Percentiles rank a stretch among this genome's conserved stretches.
These are phyloP conservation scores for Afroboletus lepidellus DNA, from an alignment of 1,284 basidiomycete genomes.

Conservation along the genomic window DNA sequence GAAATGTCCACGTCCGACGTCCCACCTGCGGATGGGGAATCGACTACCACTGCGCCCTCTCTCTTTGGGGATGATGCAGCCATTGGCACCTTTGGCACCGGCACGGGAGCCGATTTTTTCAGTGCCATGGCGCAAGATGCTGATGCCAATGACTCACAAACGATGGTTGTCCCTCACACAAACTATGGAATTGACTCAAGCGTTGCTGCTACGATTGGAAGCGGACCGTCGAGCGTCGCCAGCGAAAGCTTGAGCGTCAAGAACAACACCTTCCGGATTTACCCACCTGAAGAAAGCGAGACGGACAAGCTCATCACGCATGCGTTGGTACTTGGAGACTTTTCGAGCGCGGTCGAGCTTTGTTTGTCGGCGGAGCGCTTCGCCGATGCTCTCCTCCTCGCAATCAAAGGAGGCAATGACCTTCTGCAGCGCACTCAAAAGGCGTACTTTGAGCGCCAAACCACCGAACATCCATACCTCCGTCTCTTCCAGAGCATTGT, in stretches of 20 bases:
- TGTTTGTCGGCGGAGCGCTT: slow-evolving; percentile 89
- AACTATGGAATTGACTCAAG: slow-evolving; percentile 82
- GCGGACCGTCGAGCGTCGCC: slow-evolving; percentile 79
- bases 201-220: slow-evolving; percentile 88
- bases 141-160: slow-evolving; percentile 53
- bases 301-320: slow-evolving; percentile 89
- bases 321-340: slow-evolving; percentile 93
- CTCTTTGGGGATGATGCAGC: slow-evolving; percentile 83
- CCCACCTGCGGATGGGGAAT: slow-evolving; percentile 72
- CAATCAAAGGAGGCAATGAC: slow-evolving; percentile 87
- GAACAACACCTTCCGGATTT: slow-evolving; percentile 88
- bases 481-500: slow-evolving; percentile 96
- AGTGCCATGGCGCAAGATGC: slow-evolving; percentile 61
- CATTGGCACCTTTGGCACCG: slow-evolving; percentile 57
- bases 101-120: slow-evolving; percentile 87
- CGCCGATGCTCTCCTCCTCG: slow-evolving; percentile 92
- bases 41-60: slow-evolving; percentile 78
- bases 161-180: slow-evolving; percentile 72
- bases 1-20: slow-evolving; percentile 72
- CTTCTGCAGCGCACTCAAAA: slow-evolving; percentile 91
- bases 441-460: slow-evolving; percentile 88
- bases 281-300: slow-evolving; percentile 86
- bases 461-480: slow-evolving; percentile 80
- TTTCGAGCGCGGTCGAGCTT: slow-evolving; percentile 88
- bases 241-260: slow-evolving; percentile 48